Conservation (phyloP, 1,139 yeast species). For the Taphrina betulina region DNA sequence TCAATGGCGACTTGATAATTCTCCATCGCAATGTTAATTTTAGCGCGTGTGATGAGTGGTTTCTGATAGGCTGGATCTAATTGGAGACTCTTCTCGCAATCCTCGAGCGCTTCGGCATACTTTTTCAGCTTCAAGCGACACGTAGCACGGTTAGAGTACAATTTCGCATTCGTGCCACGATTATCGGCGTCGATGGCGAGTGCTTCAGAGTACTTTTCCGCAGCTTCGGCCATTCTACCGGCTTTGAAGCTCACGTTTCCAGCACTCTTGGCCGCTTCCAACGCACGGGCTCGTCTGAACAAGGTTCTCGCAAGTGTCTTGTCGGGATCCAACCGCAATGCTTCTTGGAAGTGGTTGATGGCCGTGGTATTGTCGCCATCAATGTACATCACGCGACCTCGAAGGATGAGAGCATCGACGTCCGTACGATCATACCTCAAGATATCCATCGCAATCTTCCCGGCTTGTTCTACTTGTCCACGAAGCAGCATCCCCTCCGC, state of each 20-base stretch:
- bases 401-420: constrained; percentile 47
- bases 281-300: constrained; percentile 44
- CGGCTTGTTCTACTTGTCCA: constrained; percentile 46
- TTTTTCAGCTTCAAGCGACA: constrained; percentile 59
- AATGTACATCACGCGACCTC: constrained; percentile 46
- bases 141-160: constrained; percentile 79
- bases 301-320: constrained; percentile 44
- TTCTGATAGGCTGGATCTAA: constrained; percentile 47
- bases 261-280: constrained; percentile 48
- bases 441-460: constrained; percentile 44
- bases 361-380: constrained; percentile 48
- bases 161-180: constrained; percentile 51
- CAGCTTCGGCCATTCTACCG: constrained; percentile 59
- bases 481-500: constrained; percentile 43
- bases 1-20: constrained; percentile 47
- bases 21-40: constrained; percentile 46
- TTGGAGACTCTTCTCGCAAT: constrained; percentile 59
- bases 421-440: constrained; percentile 45
- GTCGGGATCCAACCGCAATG: constrained; percentile 50
- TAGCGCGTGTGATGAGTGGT: constrained; percentile 47
- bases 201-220: constrained; percentile 64
- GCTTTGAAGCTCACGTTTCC: constrained; percentile 69
- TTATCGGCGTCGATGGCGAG: constrained; percentile 56
- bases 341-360: constrained; percentile 47
- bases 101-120: constrained; percentile 59